These are phyloP conservation scores for Emmonsiellopsis sp. DNA, from an alignment of 2,329 filamentous ascomycete species.

Conservation along the genomic window DNA sequence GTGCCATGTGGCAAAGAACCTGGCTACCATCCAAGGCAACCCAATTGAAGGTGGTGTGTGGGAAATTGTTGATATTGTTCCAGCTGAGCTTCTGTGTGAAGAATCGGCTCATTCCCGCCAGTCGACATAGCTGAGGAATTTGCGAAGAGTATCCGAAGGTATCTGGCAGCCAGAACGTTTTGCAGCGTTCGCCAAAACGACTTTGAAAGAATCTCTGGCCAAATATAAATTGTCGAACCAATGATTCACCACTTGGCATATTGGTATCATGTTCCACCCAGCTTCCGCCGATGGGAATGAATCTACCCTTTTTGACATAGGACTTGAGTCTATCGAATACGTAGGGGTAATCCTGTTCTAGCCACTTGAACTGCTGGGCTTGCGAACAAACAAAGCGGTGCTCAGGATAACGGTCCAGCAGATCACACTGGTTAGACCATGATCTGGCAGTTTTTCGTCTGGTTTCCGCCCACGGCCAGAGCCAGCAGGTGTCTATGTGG, in stretches of 20 bases:
- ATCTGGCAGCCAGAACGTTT: slow-evolving; percentile 95
- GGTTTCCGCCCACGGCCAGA: slow-evolving; percentile 97
- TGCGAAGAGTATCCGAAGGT: slow-evolving; percentile 97
- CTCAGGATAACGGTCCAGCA: slow-evolving; percentile 93
- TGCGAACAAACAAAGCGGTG: slow-evolving; percentile 87
- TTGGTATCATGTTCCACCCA: slow-evolving; percentile 99
- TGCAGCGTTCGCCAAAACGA: slow-evolving; percentile 78
- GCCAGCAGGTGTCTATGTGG: slow-evolving; percentile 96
- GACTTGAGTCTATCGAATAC: slow-evolving; percentile 84
- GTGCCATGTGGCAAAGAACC: slow-evolving; percentile 96
- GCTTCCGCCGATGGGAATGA: slow-evolving; percentile 91
- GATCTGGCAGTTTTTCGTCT: slow-evolving; percentile 93
- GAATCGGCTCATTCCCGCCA: slow-evolving; percentile 94
- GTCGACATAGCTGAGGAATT: slow-evolving; percentile 81
- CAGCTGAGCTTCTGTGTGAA: slow-evolving; percentile 98
- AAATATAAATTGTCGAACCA: slow-evolving; percentile 89
- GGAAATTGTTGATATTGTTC: slow-evolving; percentile 99
- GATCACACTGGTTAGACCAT: slow-evolving; percentile 92
- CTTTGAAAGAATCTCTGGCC: slow-evolving; percentile 92
- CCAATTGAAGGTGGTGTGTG: slow-evolving; percentile 98
- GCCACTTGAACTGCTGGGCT: slow-evolving; percentile 97
- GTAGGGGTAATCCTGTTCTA: slow-evolving; percentile 79
- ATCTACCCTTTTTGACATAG: slow-evolving; percentile 82
- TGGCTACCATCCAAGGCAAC: slow-evolving; percentile 91
- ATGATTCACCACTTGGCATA: slow-evolving; percentile 87